Evolutionary conservation across 179 eudicot genomes (phyloP).

Genomic region (Beta corolliflora): DNA sequence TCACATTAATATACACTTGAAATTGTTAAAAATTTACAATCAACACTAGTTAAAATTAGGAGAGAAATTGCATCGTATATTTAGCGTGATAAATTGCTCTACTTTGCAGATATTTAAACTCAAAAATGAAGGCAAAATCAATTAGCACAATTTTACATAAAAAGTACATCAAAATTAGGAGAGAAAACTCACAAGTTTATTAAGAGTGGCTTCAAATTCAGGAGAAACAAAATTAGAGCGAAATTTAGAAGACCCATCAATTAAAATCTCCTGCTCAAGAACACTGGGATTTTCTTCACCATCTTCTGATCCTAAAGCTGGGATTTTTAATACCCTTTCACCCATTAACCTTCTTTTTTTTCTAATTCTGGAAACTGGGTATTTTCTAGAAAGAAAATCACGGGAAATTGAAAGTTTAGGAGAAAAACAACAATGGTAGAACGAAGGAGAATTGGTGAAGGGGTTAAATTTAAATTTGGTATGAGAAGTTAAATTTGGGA

Average conservation of each 20-base stretch:
- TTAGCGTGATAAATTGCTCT: no score
- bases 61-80: no score
- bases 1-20: no score
- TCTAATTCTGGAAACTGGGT: conserved; percentile 7
- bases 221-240: conserved; percentile 18
- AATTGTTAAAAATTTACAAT: no score
- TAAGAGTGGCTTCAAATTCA: conserved; percentile 52
- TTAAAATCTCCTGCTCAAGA: conserved; percentile 55
- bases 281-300: conserved; percentile 32
- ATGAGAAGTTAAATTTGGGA: conserved; percentile 20
- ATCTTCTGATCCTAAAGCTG: conserved; percentile 33
- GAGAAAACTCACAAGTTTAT: conserved; percentile 49
- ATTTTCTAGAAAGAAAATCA: conserved; percentile 13
- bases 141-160: neutral
- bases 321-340: conserved; percentile 18
- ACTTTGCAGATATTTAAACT: neutral
- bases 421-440: conserved; percentile 15
- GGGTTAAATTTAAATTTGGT: conserved; percentile 13
- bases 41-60: no score
- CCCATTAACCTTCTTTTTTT: conserved; percentile 25
- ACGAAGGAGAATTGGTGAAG: neutral
- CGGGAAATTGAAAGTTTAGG: neutral
- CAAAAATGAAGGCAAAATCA: neutral
- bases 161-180: neutral
- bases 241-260: conserved; percentile 39